Evolutionary conservation across 1,284 basidiomycete genomes (phyloP).

Genomic region (Spongispora temasekensis): DNA sequence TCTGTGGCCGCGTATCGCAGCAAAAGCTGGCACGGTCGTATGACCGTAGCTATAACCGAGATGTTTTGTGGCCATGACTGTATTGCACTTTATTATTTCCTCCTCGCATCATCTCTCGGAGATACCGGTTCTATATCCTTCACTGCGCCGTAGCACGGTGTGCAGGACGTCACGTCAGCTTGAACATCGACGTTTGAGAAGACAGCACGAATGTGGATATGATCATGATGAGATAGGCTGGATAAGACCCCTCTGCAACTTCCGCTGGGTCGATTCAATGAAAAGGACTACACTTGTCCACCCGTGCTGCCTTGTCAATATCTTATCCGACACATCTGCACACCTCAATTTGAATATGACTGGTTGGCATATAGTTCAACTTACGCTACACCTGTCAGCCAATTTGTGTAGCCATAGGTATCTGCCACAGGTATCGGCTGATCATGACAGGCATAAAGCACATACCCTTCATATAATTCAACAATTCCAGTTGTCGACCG

Average conservation of each 20-base stretch:
- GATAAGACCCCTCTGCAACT: too few relatives aligned
- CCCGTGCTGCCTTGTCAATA: too few relatives aligned
- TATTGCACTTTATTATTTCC: constrained; percentile 15
- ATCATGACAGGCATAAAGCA: constrained; percentile 15
- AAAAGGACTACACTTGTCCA: too few relatives aligned
- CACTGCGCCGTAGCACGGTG: constrained; percentile 73
- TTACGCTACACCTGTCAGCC: constrained; percentile 25
- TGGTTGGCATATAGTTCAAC: too few relatives aligned
- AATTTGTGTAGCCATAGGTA: constrained; percentile 22
- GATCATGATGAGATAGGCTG: too few relatives aligned
- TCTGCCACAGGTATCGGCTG: constrained; percentile 12
- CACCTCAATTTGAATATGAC: too few relatives aligned
- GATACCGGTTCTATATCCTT: constrained; percentile 76
- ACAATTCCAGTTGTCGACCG: constrained; percentile 12
- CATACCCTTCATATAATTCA: constrained; percentile 26
- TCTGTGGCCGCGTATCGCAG: constrained; percentile 99
- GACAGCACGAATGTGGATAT: neutral
- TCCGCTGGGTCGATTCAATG: too few relatives aligned
- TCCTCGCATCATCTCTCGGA: constrained; percentile 43
- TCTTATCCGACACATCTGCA: too few relatives aligned
- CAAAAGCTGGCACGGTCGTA: constrained; percentile 98
- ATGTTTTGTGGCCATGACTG: constrained; percentile 15
- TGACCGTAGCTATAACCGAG: constrained; percentile 42
- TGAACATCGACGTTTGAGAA: constrained; percentile 51
- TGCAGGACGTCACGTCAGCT: constrained; percentile 74